These are phyloP conservation scores for Primulina huaijiensis DNA, from an alignment of 257 asterid genomes.

Conservation along the genomic window DNA sequence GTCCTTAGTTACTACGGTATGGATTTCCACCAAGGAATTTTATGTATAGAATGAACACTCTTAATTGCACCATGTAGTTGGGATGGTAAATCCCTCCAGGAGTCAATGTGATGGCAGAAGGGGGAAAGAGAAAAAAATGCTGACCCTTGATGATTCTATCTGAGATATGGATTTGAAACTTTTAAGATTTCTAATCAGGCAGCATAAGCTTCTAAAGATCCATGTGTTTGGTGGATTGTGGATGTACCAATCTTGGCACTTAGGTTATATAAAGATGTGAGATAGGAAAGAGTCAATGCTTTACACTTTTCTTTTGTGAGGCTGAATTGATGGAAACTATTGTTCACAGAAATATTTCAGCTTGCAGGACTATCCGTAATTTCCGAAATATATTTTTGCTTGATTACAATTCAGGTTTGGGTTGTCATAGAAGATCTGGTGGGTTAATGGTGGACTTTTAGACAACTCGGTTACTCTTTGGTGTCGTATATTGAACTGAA, in stretches of 20 bases:
- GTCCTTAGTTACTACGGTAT: slow-evolving; percentile 10
- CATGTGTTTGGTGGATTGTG: slow-evolving; percentile 4
- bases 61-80: neutral
- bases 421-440: neutral
- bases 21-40: neutral
- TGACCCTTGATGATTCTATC: slow-evolving; percentile 16
- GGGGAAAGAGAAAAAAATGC: too few species aligned
- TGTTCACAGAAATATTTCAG: neutral
- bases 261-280: slow-evolving; percentile 4
- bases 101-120: neutral
- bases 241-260: neutral
- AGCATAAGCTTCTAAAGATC: slow-evolving; percentile 1
- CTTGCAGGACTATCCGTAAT: slow-evolving; percentile 2
- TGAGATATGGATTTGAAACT: slow-evolving; percentile 13
- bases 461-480: neutral
- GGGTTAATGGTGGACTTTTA: slow-evolving; percentile 7
- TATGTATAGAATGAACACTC: slow-evolving; percentile 12
- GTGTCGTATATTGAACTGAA: slow-evolving; percentile 6
- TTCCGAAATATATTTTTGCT: neutral
- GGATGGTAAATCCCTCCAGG: slow-evolving; percentile 1
- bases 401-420: neutral
- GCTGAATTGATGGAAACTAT: neutral
- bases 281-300: neutral
- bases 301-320: neutral
- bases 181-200: slow-evolving; percentile 6